phyloP scores from a whole-genome alignment of 2,329 filamentous ascomycete species.

The Claviceps africana region DNA sequence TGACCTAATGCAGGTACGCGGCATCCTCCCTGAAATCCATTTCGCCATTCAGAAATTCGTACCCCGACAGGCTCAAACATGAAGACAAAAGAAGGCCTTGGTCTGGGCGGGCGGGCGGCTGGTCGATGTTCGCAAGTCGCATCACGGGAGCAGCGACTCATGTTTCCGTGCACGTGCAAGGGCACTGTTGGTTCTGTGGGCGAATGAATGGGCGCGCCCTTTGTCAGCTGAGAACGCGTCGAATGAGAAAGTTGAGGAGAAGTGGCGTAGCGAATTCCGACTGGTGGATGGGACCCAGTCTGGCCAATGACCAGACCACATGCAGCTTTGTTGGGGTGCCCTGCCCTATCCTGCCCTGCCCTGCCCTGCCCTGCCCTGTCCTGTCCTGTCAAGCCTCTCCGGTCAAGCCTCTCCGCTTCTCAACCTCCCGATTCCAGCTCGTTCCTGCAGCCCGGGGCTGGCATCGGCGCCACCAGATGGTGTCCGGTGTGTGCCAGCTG shows the following conservation, averaged over 20 bases:
- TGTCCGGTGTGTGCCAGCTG: not conserved
- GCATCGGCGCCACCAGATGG: not conserved
- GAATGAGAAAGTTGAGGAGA: not conserved
- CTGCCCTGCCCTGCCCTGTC: not conserved
- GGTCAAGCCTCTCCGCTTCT: not conserved
- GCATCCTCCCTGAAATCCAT: not conserved
- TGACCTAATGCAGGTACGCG: not conserved
- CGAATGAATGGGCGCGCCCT: not conserved
- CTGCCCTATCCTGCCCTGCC: not conserved
- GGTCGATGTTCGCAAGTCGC: not conserved
- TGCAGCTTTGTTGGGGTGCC: not conserved
- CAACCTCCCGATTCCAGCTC: not conserved
- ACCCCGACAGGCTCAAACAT: too few species aligned
- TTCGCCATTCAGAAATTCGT: too few species aligned
- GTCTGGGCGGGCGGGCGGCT: too few species aligned
- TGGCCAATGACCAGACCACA: too few species aligned
- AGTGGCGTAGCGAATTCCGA: not conserved
- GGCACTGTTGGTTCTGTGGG: not conserved
- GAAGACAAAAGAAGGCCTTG: too few species aligned
- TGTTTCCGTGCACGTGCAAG: not conserved
- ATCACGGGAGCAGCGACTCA: too few species aligned
- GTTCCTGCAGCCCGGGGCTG: not conserved
- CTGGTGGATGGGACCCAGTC: too few species aligned
- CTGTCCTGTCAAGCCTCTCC: too few species aligned
- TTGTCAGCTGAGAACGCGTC: not conserved